Conservation (phyloP, 148 eudicot genomes). For the Oxyria digyna region DNA sequence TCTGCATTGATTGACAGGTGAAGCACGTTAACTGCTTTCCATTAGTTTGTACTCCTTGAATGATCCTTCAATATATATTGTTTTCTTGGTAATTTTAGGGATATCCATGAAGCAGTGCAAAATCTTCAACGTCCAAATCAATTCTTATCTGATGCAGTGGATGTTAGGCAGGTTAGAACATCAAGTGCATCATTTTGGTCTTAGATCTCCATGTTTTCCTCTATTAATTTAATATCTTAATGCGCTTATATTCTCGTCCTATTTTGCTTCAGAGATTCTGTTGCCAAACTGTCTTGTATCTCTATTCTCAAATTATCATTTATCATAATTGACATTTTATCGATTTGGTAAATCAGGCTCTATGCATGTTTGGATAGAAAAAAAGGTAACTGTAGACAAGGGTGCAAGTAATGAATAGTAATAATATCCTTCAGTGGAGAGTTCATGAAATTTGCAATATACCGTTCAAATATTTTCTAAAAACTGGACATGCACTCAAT, state of each 20-base stretch:
- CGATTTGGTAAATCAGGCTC: not conserved
- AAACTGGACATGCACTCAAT: not conserved
- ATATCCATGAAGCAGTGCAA: slow-evolving; percentile 61
- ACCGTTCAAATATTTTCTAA: not conserved
- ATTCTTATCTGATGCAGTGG: slow-evolving; percentile 79
- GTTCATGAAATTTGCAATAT: not conserved
- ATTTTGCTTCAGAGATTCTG: not conserved
- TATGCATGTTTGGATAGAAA: not conserved
- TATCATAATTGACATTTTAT: not conserved
- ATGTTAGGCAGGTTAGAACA: slow-evolving; percentile 67
- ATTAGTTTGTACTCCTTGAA: not conserved
- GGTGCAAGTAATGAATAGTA: not conserved
- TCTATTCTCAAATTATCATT: not conserved
- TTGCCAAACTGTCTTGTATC: not conserved
- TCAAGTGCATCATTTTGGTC: not conserved
- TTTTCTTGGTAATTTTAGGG: slow-evolving; percentile 36
- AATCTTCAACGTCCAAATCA: slow-evolving; percentile 69
- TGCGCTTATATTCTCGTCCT: not conserved
- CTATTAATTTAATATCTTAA: not conserved
- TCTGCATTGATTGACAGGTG: slow-evolving; percentile 77
- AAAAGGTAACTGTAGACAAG: not conserved
- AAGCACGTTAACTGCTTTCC: not conserved
- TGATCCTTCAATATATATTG: not conserved
- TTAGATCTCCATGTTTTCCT: not conserved
- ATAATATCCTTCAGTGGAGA: not conserved